phyloP scores from a whole-genome alignment of 1,139 yeast genomes.

The Sugiyamaella pinicola region DNA sequence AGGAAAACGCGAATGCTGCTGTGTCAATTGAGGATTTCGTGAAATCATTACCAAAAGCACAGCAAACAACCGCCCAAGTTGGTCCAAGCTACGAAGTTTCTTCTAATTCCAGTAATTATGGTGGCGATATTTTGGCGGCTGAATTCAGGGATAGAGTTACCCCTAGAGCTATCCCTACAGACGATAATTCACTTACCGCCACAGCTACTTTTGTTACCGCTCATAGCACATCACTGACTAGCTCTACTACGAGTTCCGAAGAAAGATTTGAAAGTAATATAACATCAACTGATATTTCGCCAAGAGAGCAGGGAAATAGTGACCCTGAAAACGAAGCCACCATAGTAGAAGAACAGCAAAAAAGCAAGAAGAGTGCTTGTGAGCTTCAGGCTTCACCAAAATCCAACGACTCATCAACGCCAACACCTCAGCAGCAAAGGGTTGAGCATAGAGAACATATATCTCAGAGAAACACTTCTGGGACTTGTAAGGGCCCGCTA shows the following conservation, averaged over 20 bases:
- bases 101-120: background rate
- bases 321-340: background rate
- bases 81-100: background rate
- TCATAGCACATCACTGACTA: background rate
- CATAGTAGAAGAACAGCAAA: background rate
- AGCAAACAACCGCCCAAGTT: background rate
- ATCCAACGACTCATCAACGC: too few species aligned
- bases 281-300: background rate
- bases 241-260: background rate
- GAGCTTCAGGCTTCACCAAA: too few species aligned
- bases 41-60: conserved; percentile 1
- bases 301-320: background rate
- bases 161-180: background rate
- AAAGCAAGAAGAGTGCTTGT: too few species aligned
- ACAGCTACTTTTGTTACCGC: background rate
- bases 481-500: background rate
- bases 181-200: background rate
- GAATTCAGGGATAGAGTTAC: background rate
- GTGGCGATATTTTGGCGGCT: background rate
- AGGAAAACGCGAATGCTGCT: conserved; percentile 3
- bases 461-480: too few species aligned
- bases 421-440: too few species aligned
- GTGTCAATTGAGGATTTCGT: conserved; percentile 4
- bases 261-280: background rate
- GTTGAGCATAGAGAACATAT: too few species aligned